Evolutionary conservation across 2,329 filamentous ascomycete species (phyloP), one percentile per base, ranked within the genome.

Genomic region (Colletotrichum lupini): DNA sequence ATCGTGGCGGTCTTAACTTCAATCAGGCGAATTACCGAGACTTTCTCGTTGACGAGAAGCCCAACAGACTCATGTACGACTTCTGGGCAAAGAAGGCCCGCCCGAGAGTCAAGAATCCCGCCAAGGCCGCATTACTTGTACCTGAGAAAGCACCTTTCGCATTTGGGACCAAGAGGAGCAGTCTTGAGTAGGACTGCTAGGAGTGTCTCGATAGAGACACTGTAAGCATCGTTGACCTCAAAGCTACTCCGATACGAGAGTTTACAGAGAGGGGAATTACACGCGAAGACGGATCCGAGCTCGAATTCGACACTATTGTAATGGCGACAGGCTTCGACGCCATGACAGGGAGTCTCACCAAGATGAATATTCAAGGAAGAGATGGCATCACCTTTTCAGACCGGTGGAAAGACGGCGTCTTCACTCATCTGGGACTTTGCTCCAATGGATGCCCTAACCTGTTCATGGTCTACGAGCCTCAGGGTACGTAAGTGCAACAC

Each of bases 161-260:
- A 3, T 88, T 86, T 74, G 87, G 84, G 4, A 83, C 81, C 7
- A 89, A 87, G 76, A 82, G 86, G 0, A 81, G 81, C 3, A 83
- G 80, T 0, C 81, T 89, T 0, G 87, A 90, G 74, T 79, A 85
- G 37, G 79, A 81, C 55, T 89, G 87, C 76, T 90, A 85, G 73
- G 87, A 90, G 72, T 80, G 83, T 3, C 83, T 86, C 66, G 84
- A 88, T 72, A 81, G 81, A n/a, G 78, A 81, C 0, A 84, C 87
- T 32, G 85, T 89, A 1, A 77, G 85, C 0, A 73, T 89, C 4
- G 79, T 89, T 1, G 81, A 86, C 57, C 74, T 88, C 16, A 85
- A 83, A 8, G 76, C 81, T 9, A 84, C 82, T 2, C 81, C 84
- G 0, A 87, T 89, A 68, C 77, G 77, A 4, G 76, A 79, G 11